phyloP scores from a whole-genome alignment of 305 asterid genomes.

The Ruellia speciosa region DNA sequence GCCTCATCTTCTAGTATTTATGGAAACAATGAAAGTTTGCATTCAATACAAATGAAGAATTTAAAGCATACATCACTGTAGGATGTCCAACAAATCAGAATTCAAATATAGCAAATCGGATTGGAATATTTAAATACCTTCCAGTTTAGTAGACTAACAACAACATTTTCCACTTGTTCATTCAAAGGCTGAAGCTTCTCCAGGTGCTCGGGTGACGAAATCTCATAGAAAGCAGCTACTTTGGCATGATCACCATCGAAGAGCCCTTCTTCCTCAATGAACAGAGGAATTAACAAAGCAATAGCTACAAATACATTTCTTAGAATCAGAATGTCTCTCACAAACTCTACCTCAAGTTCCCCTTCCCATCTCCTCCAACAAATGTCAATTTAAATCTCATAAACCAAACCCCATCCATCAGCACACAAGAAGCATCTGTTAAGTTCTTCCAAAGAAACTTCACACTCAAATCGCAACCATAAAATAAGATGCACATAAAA shows the following conservation, averaged over 20 bases:
- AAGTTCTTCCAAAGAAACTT: background rate
- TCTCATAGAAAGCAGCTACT: slow-evolving; percentile 50
- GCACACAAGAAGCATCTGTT: slow-evolving; percentile 5
- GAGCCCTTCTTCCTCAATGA: slow-evolving; percentile 48
- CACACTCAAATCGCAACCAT: background rate
- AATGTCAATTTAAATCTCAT: background rate
- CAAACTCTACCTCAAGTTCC: slow-evolving; percentile 4
- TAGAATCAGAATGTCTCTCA: slow-evolving; percentile 1
- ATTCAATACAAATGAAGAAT: background rate
- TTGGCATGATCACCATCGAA: slow-evolving; percentile 39
- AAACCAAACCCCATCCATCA: background rate
- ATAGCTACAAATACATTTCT: slow-evolving; percentile 50
- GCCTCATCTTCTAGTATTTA: background rate
- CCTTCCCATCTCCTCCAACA: background rate
- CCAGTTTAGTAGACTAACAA: slow-evolving; percentile 68
- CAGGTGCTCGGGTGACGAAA: slow-evolving; percentile 57
- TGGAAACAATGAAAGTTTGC: slow-evolving; percentile 3
- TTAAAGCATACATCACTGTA: background rate
- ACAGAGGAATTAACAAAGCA: slow-evolving; percentile 63
- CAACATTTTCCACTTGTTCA: slow-evolving; percentile 45
- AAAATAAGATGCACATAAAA: slow-evolving; percentile 3
- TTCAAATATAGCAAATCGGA: background rate
- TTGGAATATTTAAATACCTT: slow-evolving; percentile 34
- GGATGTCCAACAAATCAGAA: slow-evolving; percentile 4
- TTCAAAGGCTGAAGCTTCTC: slow-evolving; percentile 45